Conservation (phyloP, 2,329 filamentous ascomycete species). For the Graphilbum fragrans region DNA sequence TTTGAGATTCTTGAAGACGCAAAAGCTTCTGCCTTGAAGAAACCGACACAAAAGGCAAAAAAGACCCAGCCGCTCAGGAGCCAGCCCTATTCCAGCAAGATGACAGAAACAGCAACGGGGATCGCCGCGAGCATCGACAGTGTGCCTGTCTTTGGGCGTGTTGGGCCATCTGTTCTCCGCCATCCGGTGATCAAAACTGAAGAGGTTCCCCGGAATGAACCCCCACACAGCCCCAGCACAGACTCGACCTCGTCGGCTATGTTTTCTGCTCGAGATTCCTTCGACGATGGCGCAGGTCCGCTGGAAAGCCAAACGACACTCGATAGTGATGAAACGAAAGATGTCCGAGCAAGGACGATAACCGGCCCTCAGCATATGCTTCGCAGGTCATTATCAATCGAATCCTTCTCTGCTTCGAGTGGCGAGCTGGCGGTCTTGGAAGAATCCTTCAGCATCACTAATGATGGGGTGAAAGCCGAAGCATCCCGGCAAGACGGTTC, state of each 20-base stretch:
- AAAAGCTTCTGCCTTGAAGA: neutral
- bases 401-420: slow-evolving; percentile 1
- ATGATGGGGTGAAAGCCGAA: too few relatives aligned
- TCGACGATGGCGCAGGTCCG: neutral
- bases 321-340: neutral
- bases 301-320: slow-evolving; percentile 1
- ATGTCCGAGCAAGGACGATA: too few relatives aligned
- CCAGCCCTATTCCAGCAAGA: too few relatives aligned
- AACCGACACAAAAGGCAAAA: neutral
- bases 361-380: neutral
- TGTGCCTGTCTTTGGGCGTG: neutral
- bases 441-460: neutral
- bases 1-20: slow-evolving; percentile 10
- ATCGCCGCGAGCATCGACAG: slow-evolving; percentile 1
- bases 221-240: neutral
- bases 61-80: too few relatives aligned
- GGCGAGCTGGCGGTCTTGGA: neutral
- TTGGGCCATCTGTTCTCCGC: neutral
- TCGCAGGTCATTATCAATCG: neutral
- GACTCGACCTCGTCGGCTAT: slow-evolving; percentile 3
- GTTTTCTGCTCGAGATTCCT: slow-evolving; percentile 6
- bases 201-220: too few relatives aligned
- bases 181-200: too few relatives aligned
- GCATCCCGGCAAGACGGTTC: neutral
- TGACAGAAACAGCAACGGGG: too few relatives aligned